phyloP scores from a whole-genome alignment of 768 basidiomycete genomes.

The Phylloporus arenicola region DNA sequence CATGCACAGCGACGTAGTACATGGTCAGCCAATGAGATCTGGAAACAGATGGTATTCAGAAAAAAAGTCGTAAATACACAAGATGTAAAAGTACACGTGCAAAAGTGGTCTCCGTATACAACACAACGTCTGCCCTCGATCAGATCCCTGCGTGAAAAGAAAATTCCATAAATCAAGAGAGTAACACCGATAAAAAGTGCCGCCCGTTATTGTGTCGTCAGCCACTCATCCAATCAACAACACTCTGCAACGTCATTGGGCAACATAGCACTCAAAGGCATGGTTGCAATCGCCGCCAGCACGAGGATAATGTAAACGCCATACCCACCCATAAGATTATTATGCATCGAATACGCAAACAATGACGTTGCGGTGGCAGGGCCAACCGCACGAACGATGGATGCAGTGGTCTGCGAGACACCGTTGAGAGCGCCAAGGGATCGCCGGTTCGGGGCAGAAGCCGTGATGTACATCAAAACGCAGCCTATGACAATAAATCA shows the following conservation, averaged over 20 bases:
- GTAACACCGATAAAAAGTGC: slow-evolving; percentile 4
- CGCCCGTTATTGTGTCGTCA: background rate
- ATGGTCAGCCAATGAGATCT: slow-evolving; percentile 15
- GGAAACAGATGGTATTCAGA: slow-evolving; percentile 16
- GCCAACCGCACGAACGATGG: slow-evolving; percentile 30
- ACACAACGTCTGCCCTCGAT: slow-evolving; percentile 1
- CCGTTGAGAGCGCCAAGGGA: slow-evolving; percentile 71
- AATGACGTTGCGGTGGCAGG: slow-evolving; percentile 31
- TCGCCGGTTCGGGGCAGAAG: slow-evolving; percentile 59
- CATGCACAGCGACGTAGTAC: slow-evolving; percentile 60
- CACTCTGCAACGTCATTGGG: slow-evolving; percentile 16
- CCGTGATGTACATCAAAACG: slow-evolving; percentile 64
- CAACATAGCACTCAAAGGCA: slow-evolving; percentile 19
- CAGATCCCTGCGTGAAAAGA: background rate
- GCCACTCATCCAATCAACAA: slow-evolving; percentile 6
- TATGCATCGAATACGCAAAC: slow-evolving; percentile 34
- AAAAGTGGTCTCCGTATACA: background rate
- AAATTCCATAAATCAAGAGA: slow-evolving; percentile 6
- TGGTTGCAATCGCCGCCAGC: slow-evolving; percentile 9
- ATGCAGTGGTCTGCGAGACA: slow-evolving; percentile 27
- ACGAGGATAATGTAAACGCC: slow-evolving; percentile 31
- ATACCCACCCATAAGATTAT: slow-evolving; percentile 33
- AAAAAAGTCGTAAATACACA: slow-evolving; percentile 16
- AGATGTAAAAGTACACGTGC: slow-evolving; percentile 17
- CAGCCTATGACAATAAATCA: slow-evolving; percentile 40